These are phyloP conservation scores for Aphanomyces euteiches DNA, from an alignment of 352 stramenopile species.

Conservation along the genomic window DNA sequence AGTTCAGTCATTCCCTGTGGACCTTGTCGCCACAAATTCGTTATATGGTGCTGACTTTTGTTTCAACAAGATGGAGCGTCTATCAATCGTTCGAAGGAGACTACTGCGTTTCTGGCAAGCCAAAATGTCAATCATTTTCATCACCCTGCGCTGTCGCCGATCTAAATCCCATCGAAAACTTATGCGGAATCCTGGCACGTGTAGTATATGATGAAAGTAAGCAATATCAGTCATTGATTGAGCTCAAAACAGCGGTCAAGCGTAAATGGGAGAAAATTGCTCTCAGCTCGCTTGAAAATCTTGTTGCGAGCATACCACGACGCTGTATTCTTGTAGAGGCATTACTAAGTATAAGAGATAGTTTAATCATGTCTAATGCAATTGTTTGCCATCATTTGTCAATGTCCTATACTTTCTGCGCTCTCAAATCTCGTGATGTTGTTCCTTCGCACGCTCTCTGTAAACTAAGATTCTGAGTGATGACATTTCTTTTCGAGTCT, in stretches of 20 bases:
- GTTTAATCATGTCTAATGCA: conserved; percentile 6
- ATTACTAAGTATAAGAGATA: background rate
- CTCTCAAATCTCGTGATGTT: background rate
- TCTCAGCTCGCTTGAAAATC: background rate
- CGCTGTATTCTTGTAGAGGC: background rate
- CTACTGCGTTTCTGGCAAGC: background rate
- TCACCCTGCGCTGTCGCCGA: conserved; percentile 4
- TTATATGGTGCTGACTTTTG: conserved; percentile 24
- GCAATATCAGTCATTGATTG: background rate
- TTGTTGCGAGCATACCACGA: background rate
- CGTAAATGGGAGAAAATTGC: background rate
- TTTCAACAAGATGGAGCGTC: conserved; percentile 35
- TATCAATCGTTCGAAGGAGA: conserved; percentile 27
- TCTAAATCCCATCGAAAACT: conserved; percentile 15
- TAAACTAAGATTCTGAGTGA: background rate
- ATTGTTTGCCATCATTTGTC: background rate
- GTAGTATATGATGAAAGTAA: background rate
- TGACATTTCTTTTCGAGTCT: background rate
- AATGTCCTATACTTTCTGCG: conserved; percentile 3
- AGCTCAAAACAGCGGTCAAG: conserved; percentile 2
- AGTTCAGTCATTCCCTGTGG: too few species aligned
- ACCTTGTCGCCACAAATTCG: conserved; percentile 12
- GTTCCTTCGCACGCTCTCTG: background rate
- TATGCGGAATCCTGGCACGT: conserved; percentile 7
- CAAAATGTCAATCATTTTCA: conserved; percentile 2